Evolutionary conservation across 208 protist species (phyloP).

Genomic region (Trypanosoma theileri): DNA sequence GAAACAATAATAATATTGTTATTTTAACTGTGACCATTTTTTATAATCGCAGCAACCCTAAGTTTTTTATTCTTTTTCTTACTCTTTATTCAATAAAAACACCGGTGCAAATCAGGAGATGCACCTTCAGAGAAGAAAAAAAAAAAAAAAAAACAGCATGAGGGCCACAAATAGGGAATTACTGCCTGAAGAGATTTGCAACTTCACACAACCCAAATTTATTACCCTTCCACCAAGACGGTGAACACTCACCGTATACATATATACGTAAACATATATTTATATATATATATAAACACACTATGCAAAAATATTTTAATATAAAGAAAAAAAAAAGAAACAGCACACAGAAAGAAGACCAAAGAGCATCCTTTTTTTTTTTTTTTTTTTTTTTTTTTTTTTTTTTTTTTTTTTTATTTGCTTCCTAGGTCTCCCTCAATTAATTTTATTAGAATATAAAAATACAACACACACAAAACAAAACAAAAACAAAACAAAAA

Average conservation of each 20-base stretch:
- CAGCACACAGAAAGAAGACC: background rate
- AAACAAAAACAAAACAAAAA: background rate
- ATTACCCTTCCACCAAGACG: too few species aligned
- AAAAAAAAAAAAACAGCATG: conserved; percentile 5
- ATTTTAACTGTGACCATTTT: background rate
- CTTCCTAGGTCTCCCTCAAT: background rate
- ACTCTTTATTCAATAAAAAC: conserved; percentile 3
- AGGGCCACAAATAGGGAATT: conserved; percentile 3
- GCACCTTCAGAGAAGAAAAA: background rate
- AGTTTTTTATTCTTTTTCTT: background rate
- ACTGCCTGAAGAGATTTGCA: background rate
- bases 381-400: background rate
- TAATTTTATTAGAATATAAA: too few species aligned
- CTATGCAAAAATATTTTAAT: background rate
- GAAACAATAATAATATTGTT: too few species aligned
- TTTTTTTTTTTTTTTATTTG: background rate
- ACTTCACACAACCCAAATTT: too few species aligned
- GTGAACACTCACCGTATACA: too few species aligned
- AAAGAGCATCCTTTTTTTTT: conserved; percentile 3
- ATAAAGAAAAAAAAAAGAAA: conserved; percentile 6
- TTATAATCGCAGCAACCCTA: too few species aligned
- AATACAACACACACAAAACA: too few species aligned
- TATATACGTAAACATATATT: conserved; percentile 13
- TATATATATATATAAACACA: conserved; percentile 6
- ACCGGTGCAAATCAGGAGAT: too few species aligned